These are phyloP conservation scores for Ganoderma leucocontextum DNA, from an alignment of 1,284 basidiomycete species.

Conservation along the genomic window DNA sequence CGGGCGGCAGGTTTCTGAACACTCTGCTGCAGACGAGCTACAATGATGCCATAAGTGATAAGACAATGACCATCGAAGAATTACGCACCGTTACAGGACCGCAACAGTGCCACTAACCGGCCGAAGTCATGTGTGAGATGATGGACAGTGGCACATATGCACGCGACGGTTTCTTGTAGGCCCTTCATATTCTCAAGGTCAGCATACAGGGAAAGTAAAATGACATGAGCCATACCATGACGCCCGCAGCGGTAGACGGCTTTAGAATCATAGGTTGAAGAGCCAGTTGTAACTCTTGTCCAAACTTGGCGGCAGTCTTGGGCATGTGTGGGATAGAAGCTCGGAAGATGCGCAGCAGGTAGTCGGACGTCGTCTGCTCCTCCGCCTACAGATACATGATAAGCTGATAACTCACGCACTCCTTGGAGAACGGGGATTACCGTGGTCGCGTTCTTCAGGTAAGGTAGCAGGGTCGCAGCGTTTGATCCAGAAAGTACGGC, in stretches of 20 bases:
- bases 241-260: conserved; percentile 71
- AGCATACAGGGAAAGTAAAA: background rate
- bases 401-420: background rate
- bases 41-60: background rate
- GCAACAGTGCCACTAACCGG: conserved; percentile 79
- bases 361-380: conserved; percentile 84
- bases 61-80: background rate
- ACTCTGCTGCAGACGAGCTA: conserved; percentile 67
- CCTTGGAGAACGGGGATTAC: conserved; percentile 46
- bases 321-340: conserved; percentile 88
- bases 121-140: conserved; percentile 88
- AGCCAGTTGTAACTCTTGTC: conserved; percentile 81
- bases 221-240: conserved; percentile 54
- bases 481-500: conserved; percentile 82
- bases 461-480: conserved; percentile 85
- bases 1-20: conserved; percentile 42
- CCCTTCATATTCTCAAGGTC: conserved; percentile 53
- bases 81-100: conserved; percentile 80
- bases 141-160: conserved; percentile 87
- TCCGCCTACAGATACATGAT: conserved; percentile 62
- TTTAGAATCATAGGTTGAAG: conserved; percentile 90
- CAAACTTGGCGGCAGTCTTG: conserved; percentile 86
- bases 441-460: conserved; percentile 82
- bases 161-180: conserved; percentile 90
- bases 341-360: conserved; percentile 88